Percentiles rank a stretch among this genome's conserved stretches.
Evolutionary conservation across 768 basidiomycete genomes (phyloP).

Genomic region (Pisolithus orientalis): DNA sequence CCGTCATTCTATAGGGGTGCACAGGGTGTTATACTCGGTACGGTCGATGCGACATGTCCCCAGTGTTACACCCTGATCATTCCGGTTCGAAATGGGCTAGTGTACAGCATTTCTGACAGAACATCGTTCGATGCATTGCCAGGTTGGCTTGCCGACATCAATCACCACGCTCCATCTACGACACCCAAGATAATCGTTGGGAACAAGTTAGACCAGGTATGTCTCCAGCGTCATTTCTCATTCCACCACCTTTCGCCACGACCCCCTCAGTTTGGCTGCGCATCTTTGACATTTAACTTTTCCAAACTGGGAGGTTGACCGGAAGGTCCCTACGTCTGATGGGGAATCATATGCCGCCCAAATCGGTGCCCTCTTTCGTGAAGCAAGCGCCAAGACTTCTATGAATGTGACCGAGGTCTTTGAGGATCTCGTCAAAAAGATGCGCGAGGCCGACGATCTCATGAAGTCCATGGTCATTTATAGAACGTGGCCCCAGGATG

Average conservation of each 20-base stretch:
- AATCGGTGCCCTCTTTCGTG: no score
- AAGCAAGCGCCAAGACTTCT: no score
- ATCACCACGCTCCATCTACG: conserved; percentile 57
- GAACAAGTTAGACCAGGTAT: conserved; percentile 19
- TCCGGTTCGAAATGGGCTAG: conserved; percentile 31
- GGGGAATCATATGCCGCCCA: no score
- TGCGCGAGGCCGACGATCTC: conserved; percentile 63
- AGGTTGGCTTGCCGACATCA: conserved; percentile 87
- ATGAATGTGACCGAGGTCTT: conserved; percentile 22
- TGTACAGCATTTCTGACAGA: conserved; percentile 91
- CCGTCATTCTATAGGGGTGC: no score
- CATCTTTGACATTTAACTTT: not conserved
- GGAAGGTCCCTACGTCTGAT: conserved; percentile 64
- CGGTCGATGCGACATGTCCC: no score
- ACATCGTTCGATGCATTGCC: conserved; percentile 94
- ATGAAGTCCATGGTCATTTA: no score
- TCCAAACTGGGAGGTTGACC: conserved; percentile 65
- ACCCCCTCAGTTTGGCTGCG: no score
- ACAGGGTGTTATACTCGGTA: no score
- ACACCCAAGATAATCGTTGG: no score
- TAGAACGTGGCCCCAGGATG: no score
- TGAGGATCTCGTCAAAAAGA: conserved; percentile 66
- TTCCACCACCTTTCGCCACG: not conserved
- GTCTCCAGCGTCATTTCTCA: not conserved
- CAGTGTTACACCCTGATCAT: no score